Evolutionary conservation across 805 yeast species (phyloP), one percentile per base, ranked within the genome.

Genomic region (Kazachstania viticola): DNA sequence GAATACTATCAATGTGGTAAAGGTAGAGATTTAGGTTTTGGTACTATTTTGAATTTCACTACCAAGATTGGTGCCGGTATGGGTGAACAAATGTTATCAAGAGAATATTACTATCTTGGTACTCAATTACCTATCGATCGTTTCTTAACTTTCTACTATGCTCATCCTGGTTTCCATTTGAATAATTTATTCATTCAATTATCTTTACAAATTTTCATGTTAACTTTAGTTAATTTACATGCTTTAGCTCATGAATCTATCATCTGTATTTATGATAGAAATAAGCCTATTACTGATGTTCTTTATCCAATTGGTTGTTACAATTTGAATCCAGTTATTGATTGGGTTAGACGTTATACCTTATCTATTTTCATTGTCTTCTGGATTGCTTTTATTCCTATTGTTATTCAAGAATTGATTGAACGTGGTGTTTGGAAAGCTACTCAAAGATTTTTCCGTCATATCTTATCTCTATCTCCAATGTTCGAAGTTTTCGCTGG

Each of bases 21-120:
- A 60, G 93, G 93, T 55, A 69, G 93, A 67, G 93, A 80, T 69
- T 67, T 80, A 48, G 93, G 93, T 53, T 80, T 80, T 58, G 85
- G 85, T 37, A 79, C 91, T 4, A 79, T 80, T 61, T 66, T 79
- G 67, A 80, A 80, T 60, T 80, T 80, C 69, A 79, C 85, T 15
- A 79, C 87, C 26, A 80, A 80, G 61, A 79, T 80, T 69, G 93
- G 93, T 60, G 87, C 91, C 44, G 93, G 93, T 61, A 80, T 80
- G 93, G 91, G 91, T 57, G 93, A 80, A 60, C 93, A 80, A 57
- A 77, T 80, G 76, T 62, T 80, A 38, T 79, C 87, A 17, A 69
- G 93, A 61, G 93, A 80, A 56, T 80, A 80, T 55, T 80, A 75
- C 59, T 79, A 79, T 57, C 58, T 80, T 56, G 84, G 88, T 49